Percentiles rank a stretch among this genome's conserved stretches.
These are phyloP conservation scores for Penicillium sp. DNA, from an alignment of 2,329 filamentous ascomycete genomes.

Conservation along the genomic window DNA sequence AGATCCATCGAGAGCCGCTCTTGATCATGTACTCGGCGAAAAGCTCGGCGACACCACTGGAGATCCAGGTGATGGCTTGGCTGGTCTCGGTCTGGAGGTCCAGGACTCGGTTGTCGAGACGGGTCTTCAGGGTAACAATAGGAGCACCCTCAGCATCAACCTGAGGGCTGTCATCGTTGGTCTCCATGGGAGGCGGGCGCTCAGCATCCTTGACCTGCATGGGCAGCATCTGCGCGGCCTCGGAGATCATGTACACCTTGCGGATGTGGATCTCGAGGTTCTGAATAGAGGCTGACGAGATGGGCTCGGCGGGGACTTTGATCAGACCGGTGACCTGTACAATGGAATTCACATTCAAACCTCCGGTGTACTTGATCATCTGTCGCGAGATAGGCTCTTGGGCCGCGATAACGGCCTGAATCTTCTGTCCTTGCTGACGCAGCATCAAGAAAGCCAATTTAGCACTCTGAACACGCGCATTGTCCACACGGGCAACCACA, in stretches of 20 bases:
- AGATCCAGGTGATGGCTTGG: conserved; percentile 77
- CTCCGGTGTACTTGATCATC: conserved; percentile 91
- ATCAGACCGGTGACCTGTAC: conserved; percentile 78
- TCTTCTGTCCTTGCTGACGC: conserved; percentile 71
- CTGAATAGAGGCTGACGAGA: conserved; percentile 81
- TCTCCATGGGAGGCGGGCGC: conserved; percentile 42
- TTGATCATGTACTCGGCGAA: conserved; percentile 77
- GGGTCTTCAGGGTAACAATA: conserved; percentile 75
- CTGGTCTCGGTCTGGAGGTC: conserved; percentile 90
- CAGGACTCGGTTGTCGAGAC: conserved; percentile 87
- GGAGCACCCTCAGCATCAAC: conserved; percentile 58
- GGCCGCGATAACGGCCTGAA: conserved; percentile 75
- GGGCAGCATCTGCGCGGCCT: conserved; percentile 59
- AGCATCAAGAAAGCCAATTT: conserved; percentile 91
- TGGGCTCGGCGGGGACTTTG: conserved; percentile 77
- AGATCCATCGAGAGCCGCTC: conserved; percentile 76
- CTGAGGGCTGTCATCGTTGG: conserved; percentile 45
- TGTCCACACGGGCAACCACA: conserved; percentile 80
- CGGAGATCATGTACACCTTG: conserved; percentile 76
- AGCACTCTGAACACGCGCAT: conserved; percentile 80
- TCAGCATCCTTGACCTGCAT: conserved; percentile 58
- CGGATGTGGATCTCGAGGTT: conserved; percentile 83
- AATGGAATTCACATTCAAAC: conserved; percentile 74
- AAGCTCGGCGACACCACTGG: conserved; percentile 63
- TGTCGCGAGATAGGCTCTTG: conserved; percentile 67